Evolutionary conservation across 495 filamentous ascomycete genomes (phyloP), one percentile per base, ranked within the genome.

Genomic region (Daldinia concentrica): DNA sequence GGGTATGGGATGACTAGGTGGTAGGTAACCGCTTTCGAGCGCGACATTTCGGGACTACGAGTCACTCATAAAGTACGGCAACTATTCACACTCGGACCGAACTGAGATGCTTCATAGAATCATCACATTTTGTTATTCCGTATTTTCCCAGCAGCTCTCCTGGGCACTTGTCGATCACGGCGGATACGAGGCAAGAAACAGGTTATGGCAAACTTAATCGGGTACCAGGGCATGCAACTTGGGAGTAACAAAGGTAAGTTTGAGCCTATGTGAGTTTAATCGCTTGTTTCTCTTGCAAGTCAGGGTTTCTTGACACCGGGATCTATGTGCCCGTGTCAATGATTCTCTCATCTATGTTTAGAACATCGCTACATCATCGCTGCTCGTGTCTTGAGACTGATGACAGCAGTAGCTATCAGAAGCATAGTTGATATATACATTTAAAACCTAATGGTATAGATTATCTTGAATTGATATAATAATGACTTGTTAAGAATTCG

Each of bases 111-210:
- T 48, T 48, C 43, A 24, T 54, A 30, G 29, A n/a, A 54, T 54
- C 51, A 37, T 48, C 43, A 24, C 24, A 5, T 24, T 48, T 48
- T 48, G 43, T 12, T 48, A 48, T 19, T 5, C 24, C 8, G 43
- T 24, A 3, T 24, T 24, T 48, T 24, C 43, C 43, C 19, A 48
- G 43, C 19, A 24, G 8, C 6, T 22, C 43, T 22, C 17, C 12
- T 70, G n/a, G n/a, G n/a, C n/a, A n/a, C n/a, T n/a, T n/a, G 34
- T 56, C 15, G 27, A 37, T 7, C 32, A 58, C 34, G 19, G 24
- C 56, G 57, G 56, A 71, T 71, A 71, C 68, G 68, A 71, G 58
- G n/a, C 24, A 17, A 39, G 26, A 63, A 54, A 54, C 68, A 57
- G 39, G 62, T 36, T 58, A 22, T 45, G n/a, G 24, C 26, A 71